Conservation (phyloP, 768 basidiomycete genomes). For the Tulasnella sp. region DNA sequence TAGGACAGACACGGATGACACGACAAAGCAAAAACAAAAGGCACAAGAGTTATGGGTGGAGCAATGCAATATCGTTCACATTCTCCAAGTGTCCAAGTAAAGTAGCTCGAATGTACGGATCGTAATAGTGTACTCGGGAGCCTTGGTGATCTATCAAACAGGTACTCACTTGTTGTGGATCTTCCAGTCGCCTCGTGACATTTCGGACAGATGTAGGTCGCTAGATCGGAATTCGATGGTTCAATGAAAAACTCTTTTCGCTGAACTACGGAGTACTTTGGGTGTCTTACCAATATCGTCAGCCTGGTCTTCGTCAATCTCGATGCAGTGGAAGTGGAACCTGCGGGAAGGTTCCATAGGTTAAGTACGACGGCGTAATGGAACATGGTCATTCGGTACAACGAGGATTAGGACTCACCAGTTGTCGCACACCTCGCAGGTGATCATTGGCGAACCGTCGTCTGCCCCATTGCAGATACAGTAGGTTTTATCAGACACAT, state of each 20-base stretch:
- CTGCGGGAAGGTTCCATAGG: constrained; percentile 35
- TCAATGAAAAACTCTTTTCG: neutral
- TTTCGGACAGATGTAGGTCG: constrained; percentile 48
- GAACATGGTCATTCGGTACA: constrained; percentile 6
- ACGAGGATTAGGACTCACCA: constrained; percentile 42
- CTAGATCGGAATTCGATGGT: constrained; percentile 31
- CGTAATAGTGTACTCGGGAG: neutral
- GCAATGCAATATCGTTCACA: neutral
- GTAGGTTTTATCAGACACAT: constrained; percentile 30
- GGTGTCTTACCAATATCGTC: constrained; percentile 65
- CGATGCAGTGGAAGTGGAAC: constrained; percentile 78
- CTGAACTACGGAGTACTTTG: neutral
- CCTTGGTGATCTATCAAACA: neutral
- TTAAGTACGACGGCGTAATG: constrained; percentile 3
- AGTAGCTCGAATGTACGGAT: neutral
- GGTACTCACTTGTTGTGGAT: constrained; percentile 69
- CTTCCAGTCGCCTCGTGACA: constrained; percentile 57
- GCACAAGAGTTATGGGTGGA: neutral
- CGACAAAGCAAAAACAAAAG: neutral
- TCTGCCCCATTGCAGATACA: constrained; percentile 64
- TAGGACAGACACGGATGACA: neutral
- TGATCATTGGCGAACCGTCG: constrained; percentile 76
- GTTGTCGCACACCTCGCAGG: constrained; percentile 59
- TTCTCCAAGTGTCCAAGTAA: neutral
- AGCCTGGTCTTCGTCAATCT: constrained; percentile 53